phyloP scores from a whole-genome alignment of 2,329 filamentous ascomycete species.

The Neonectria sp. region DNA sequence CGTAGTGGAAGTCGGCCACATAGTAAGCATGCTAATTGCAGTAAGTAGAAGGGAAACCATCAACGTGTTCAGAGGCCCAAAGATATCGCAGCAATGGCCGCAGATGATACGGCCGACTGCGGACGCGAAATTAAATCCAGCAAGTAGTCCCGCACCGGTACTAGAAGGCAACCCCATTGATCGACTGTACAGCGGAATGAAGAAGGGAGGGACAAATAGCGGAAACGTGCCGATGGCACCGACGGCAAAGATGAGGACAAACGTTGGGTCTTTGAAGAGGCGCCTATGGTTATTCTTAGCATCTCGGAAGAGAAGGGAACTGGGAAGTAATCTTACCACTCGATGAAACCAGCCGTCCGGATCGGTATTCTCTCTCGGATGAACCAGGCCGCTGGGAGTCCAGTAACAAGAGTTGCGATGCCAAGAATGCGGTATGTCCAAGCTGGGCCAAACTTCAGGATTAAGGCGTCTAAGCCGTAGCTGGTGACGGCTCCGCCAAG shows the following conservation, averaged over 20 bases:
- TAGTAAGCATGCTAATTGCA: conserved; percentile 70
- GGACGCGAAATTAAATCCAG: conserved; percentile 74
- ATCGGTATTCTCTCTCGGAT: conserved; percentile 61
- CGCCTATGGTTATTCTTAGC: conserved; percentile 51
- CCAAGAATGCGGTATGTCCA: conserved; percentile 70
- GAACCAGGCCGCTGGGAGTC: conserved; percentile 69
- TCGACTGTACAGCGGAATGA: conserved; percentile 69
- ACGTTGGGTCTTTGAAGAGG: conserved; percentile 67
- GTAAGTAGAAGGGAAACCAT: conserved; percentile 66
- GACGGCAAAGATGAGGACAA: conserved; percentile 67
- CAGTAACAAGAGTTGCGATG: conserved; percentile 66
- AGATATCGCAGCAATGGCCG: conserved; percentile 67
- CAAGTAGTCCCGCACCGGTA: conserved; percentile 70
- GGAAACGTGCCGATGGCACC: conserved; percentile 72
- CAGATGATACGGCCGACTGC: conserved; percentile 70
- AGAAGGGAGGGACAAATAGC: conserved; percentile 73
- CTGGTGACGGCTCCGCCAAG: conserved; percentile 69
- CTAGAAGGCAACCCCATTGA: conserved; percentile 68
- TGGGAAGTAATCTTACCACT: conserved; percentile 57
- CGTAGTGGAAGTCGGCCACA: conserved; percentile 72
- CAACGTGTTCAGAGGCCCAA: conserved; percentile 71
- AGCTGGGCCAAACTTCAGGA: conserved; percentile 59
- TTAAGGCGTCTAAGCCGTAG: conserved; percentile 64
- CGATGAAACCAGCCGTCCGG: conserved; percentile 55
- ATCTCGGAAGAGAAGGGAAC: background rate